Base-by-base conservation (phyloP, 2,329 filamentous ascomycete genomes). In the Lasiodiplodia sp. region DNA sequence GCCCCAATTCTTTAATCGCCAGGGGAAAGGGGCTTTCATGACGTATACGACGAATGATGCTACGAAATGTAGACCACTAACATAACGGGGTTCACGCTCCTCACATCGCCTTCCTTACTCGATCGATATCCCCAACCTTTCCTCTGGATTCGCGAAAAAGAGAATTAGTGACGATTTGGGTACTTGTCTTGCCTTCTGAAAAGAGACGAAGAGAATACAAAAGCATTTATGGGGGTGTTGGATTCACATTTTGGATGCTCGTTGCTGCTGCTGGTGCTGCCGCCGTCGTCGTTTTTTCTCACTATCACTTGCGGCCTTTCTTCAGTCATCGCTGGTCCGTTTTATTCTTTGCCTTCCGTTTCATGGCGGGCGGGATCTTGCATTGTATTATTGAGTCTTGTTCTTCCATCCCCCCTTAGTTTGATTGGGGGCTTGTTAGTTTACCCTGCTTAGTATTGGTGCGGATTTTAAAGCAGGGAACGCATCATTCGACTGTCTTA, bases 41-140 rank as follows among this genome's bases (percentile, higher is more conserved):
- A 73, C 69, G 72, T 70, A 73, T 70, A 73, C 71, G 73, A 74
- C 69, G 73, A 72, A 74, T 73, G 73, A 74, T 65, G 73, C 70
- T 71, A 73, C 70, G 72, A 73, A 68, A 68, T 60, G 66, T 68
- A 68, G 66, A 68, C 66, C 55, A 60, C 55, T 66, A 68, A 57
- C 62, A 68, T 53, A 44, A 68, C 62, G 67, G 67, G 58, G 67
- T 68, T 68, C 67, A 65, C 67, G 53, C 67, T 66, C 62, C 67
- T 67, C 53, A 67, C 55, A 67, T 67, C 64, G 53, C 53, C 64
- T 56, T 66, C 65, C 53, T 67, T 58, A 58, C 65, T 57, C 55
- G 65, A 67, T 67, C 65, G 65, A 67, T 58, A 67, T 58, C 52
- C 64, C 65, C 63, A 66, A 58, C 65, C 53, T 67, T 58, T 67